phyloP scores from a whole-genome alignment of 1,139 yeast genomes.

The Fermentozyma sake region DNA sequence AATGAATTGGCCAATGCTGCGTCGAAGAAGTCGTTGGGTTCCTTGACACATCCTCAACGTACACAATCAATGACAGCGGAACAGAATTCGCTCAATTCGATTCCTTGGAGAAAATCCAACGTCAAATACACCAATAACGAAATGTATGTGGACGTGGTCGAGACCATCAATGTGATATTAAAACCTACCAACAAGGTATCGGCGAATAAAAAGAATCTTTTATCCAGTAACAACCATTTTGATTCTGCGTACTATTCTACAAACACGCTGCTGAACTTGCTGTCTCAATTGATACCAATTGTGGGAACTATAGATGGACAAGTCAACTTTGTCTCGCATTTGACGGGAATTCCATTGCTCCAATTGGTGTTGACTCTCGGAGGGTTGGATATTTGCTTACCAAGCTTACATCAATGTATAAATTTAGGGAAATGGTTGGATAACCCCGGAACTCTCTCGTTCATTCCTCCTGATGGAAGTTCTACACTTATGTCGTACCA shows the following conservation, averaged over 20 bases:
- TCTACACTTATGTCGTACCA: slow-evolving; percentile 62
- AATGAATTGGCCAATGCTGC: slow-evolving; percentile 27
- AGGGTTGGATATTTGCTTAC: slow-evolving; percentile 37
- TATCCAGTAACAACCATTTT: slow-evolving; percentile 9
- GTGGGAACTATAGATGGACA: slow-evolving; percentile 63
- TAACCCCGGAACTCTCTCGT: slow-evolving; percentile 44
- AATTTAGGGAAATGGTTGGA: slow-evolving; percentile 41
- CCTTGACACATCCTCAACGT: slow-evolving; percentile 2
- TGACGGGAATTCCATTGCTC: slow-evolving; percentile 74
- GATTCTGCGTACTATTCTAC: slow-evolving; percentile 18
- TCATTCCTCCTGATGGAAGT: slow-evolving; percentile 88
- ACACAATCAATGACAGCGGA: too few relatives aligned
- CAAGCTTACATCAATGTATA: slow-evolving; percentile 60
- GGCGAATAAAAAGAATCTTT: slow-evolving; percentile 4
- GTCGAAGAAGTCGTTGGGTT: slow-evolving; percentile 6
- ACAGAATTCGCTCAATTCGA: slow-evolving; percentile 11
- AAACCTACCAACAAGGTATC: slow-evolving; percentile 15
- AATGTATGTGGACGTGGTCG: slow-evolving; percentile 73
- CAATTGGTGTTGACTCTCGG: slow-evolving; percentile 48
- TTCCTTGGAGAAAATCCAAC: slow-evolving; percentile 73
- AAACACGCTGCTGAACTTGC: not conserved
- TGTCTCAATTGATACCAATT: slow-evolving; percentile 34
- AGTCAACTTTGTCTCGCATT: slow-evolving; percentile 57
- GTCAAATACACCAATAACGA: slow-evolving; percentile 72
- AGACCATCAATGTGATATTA: slow-evolving; percentile 47